Evolutionary conservation across 106 monocot species (phyloP).

Genomic region (Gastrodia elata): DNA sequence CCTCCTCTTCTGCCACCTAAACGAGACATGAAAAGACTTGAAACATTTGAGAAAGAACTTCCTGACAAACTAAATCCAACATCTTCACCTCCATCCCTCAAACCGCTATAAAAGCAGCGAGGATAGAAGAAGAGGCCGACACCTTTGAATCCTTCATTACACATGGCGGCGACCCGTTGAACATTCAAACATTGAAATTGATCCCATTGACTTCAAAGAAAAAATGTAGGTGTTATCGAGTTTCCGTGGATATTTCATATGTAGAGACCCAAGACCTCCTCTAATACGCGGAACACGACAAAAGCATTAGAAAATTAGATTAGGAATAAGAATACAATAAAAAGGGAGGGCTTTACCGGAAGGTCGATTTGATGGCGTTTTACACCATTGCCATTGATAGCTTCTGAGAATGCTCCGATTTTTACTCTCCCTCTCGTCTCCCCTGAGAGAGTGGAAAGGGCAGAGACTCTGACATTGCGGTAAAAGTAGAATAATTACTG

Average conservation of each 20-base stretch:
- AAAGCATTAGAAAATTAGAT: background rate
- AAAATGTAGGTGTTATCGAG: too few relatives aligned
- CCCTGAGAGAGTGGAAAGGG: too few relatives aligned
- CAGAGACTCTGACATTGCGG: too few relatives aligned
- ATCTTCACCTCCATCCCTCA: background rate
- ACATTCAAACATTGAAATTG: background rate
- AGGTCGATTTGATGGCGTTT: background rate
- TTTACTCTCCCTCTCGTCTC: background rate
- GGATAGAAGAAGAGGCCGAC: background rate
- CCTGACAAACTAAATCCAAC: background rate
- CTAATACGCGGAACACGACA: background rate
- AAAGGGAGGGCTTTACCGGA: background rate
- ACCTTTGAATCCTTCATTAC: background rate
- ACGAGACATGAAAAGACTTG: background rate
- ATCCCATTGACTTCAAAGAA: slow-evolving; percentile 7
- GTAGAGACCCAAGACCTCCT: background rate
- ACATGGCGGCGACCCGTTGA: background rate
- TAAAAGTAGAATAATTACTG: too few relatives aligned
- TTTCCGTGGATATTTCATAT: background rate
- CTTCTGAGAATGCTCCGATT: slow-evolving; percentile 7
- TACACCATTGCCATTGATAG: background rate
- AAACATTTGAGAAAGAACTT: background rate
- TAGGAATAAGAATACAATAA: background rate
- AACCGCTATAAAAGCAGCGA: background rate
- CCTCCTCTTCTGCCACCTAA: background rate